A percentile compares a stretch with the other conserved stretches of the same genome.
Evolutionary conservation across 805 yeast species (phyloP).

Genomic region (Torulaspora delbrueckii): DNA sequence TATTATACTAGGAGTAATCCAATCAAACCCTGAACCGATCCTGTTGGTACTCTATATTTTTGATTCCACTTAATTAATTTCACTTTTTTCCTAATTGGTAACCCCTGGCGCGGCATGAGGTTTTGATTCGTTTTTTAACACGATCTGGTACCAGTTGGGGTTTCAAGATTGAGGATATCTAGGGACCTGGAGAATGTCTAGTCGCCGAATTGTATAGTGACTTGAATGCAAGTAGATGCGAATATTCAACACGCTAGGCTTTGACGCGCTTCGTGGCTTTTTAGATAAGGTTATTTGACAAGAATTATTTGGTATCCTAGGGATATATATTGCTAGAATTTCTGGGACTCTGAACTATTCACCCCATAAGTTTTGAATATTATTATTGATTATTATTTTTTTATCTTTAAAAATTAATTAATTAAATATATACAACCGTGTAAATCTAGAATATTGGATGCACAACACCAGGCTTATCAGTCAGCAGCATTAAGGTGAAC

Average conservation of each 20-base stretch:
- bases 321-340: too few relatives aligned
- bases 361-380: too few relatives aligned
- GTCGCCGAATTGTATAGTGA: background rate
- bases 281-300: background rate
- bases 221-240: background rate
- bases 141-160: slow-evolving; percentile 3
- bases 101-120: slow-evolving; percentile 1
- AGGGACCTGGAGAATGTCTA: background rate
- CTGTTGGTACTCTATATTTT: background rate
- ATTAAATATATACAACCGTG: too few relatives aligned
- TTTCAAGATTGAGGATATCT: background rate
- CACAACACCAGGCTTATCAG: too few relatives aligned
- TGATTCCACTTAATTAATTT: background rate
- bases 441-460: too few relatives aligned
- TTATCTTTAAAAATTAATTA: too few relatives aligned
- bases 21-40: background rate
- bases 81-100: background rate
- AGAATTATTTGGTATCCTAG: too few relatives aligned
- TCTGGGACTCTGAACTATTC: too few relatives aligned
- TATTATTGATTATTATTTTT: too few relatives aligned
- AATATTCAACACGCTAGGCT: background rate
- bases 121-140: slow-evolving; percentile 3
- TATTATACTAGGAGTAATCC: background rate
- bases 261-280: background rate
- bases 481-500: too few relatives aligned